These are phyloP conservation scores for Tremella yokohamensis DNA, from an alignment of 768 basidiomycete genomes.

Conservation along the genomic window DNA sequence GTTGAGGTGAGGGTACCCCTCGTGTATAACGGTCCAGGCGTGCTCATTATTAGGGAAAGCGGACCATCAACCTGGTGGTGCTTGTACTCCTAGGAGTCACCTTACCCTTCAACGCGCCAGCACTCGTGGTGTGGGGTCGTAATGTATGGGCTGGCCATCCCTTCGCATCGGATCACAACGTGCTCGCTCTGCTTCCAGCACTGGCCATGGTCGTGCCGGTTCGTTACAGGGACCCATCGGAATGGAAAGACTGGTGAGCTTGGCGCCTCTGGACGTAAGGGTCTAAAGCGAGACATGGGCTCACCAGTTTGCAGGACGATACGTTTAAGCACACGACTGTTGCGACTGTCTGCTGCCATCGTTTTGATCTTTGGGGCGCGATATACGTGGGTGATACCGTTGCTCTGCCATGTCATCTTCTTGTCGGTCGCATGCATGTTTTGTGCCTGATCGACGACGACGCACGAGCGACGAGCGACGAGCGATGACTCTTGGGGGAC, in stretches of 20 bases:
- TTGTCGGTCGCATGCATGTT: conserved; percentile 2
- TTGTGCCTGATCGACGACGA: conserved; percentile 32
- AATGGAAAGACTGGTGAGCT: not conserved
- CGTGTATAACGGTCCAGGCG: not conserved
- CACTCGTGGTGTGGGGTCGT: conserved; percentile 82
- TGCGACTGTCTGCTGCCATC: not conserved
- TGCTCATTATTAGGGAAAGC: not conserved
- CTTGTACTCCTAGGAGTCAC: conserved; percentile 44
- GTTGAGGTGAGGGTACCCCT: too few relatives aligned
- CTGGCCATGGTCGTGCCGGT: conserved; percentile 8
- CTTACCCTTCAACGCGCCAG: conserved; percentile 70
- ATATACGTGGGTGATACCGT: conserved; percentile 1
- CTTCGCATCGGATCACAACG: conserved; percentile 71
- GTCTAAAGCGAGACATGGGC: not conserved
- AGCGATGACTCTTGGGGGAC: too few relatives aligned
- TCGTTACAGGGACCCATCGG: not conserved
- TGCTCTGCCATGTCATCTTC: conserved; percentile 1
- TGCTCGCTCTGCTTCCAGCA: conserved; percentile 19
- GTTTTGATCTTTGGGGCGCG: not conserved
- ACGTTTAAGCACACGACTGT: not conserved
- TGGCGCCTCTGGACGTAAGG: not conserved
- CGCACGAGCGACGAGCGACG: too few relatives aligned
- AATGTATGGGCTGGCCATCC: conserved; percentile 77
- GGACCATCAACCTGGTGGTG: conserved; percentile 58
- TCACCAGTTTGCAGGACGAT: not conserved